phyloP scores from a whole-genome alignment of 306 rosid genomes.

The Prunus mongolica region DNA sequence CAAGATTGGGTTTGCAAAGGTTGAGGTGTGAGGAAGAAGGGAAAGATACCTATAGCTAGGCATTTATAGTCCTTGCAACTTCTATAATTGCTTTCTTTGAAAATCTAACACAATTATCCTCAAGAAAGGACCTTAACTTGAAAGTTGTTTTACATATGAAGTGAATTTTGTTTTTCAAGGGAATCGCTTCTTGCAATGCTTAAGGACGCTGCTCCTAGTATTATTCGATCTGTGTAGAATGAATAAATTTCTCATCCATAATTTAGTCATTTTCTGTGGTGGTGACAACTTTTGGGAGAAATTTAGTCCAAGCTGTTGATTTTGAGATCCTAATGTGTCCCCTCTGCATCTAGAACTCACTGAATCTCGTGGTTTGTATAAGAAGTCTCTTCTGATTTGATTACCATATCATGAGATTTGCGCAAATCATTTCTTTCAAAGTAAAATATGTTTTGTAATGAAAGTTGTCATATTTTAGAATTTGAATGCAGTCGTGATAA shows the following conservation, averaged over 20 bases:
- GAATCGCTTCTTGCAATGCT: not conserved
- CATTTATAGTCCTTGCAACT: not conserved
- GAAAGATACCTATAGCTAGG: not conserved
- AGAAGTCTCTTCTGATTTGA: not conserved
- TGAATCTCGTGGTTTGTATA: not conserved
- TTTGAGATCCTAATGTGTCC: not conserved
- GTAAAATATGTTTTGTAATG: not conserved
- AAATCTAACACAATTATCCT: not conserved
- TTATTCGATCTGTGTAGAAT: not conserved
- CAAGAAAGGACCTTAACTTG: not conserved
- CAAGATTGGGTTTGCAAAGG: not conserved
- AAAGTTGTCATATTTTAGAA: conserved; percentile 2
- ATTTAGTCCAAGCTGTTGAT: not conserved
- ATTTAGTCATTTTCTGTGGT: not conserved
- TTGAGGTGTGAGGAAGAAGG: not conserved
- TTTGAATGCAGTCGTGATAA: conserved; percentile 5
- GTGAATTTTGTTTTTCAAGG: not conserved
- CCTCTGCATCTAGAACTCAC: not conserved
- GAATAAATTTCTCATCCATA: not conserved
- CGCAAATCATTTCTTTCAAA: not conserved
- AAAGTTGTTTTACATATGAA: not conserved
- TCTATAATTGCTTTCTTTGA: not conserved
- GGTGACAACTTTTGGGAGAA: not conserved
- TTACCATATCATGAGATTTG: not conserved
- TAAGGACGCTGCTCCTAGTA: not conserved